These are phyloP conservation scores for Galerina sulciceps DNA, from an alignment of 768 basidiomycete genomes.

Conservation along the genomic window DNA sequence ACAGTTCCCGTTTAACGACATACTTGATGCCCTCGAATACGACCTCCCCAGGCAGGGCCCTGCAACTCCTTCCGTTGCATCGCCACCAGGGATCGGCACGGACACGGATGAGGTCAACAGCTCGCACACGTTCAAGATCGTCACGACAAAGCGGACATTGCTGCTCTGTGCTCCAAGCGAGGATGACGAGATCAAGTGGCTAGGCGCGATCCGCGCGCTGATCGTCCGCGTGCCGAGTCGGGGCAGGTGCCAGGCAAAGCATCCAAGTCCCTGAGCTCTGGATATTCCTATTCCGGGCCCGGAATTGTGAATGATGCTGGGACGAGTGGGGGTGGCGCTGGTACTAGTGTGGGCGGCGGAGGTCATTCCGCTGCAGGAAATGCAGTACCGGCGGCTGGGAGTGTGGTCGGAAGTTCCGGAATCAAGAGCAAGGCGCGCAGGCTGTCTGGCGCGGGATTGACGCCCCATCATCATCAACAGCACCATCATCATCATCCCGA, in stretches of 20 bases:
- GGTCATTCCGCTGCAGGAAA: background rate
- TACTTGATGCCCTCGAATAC: constrained; percentile 92
- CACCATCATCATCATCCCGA: background rate
- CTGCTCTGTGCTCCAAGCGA: constrained; percentile 93
- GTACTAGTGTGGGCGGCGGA: background rate
- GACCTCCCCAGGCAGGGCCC: constrained; percentile 62
- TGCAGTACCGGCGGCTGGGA: background rate
- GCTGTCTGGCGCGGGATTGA: constrained; percentile 2
- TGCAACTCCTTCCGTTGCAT: constrained; percentile 33
- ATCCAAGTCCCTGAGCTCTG: constrained; percentile 27
- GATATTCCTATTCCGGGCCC: constrained; percentile 11
- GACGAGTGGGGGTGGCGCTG: background rate
- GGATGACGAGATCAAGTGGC: constrained; percentile 98
- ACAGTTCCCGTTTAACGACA: constrained; percentile 80
- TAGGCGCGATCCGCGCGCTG: constrained; percentile 91
- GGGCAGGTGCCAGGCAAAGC: constrained; percentile 54
- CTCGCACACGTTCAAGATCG: constrained; percentile 88
- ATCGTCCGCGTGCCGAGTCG: constrained; percentile 72
- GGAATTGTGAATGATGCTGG: background rate
- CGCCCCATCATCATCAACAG: background rate
- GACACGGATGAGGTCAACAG: constrained; percentile 50
- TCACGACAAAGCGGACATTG: constrained; percentile 90
- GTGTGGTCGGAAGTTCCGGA: background rate
- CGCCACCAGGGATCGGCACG: constrained; percentile 33
- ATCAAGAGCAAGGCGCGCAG: constrained; percentile 4